These are phyloP conservation scores for Copromyces sp. DNA, from an alignment of 495 filamentous ascomycete genomes.

Conservation along the genomic window DNA sequence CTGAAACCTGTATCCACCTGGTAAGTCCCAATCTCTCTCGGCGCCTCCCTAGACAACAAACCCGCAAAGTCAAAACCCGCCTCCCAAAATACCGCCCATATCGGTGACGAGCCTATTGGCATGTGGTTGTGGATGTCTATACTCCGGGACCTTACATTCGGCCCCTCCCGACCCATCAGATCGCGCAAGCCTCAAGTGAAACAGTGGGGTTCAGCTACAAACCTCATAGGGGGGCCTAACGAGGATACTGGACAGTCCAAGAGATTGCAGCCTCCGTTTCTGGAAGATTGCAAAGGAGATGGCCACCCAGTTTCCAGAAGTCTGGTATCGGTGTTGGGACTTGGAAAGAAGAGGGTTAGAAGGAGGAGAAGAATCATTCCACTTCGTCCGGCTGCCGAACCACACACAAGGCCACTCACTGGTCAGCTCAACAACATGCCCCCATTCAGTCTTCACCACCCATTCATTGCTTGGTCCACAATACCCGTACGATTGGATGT, in stretches of 20 bases:
- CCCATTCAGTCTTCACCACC: not conserved
- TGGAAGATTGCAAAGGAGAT: not conserved
- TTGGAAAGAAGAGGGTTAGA: not conserved
- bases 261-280: not conserved
- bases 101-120: not conserved
- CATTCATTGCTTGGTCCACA: not conserved
- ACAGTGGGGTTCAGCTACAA: not conserved
- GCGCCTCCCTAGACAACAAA: not conserved
- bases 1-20: not conserved
- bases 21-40: not conserved
- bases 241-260: not conserved
- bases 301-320: not conserved
- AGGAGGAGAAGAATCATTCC: not conserved
- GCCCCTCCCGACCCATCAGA: not conserved
- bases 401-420: not conserved
- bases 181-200: not conserved
- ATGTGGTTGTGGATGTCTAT: not conserved
- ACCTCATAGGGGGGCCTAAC: not conserved
- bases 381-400: not conserved
- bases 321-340: not conserved
- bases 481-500: not conserved
- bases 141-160: not conserved
- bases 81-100: not conserved
- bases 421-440: not conserved
- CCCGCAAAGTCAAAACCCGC: not conserved